Conservation (phyloP, 257 asterid genomes). For the Solanum bukasovii region DNA sequence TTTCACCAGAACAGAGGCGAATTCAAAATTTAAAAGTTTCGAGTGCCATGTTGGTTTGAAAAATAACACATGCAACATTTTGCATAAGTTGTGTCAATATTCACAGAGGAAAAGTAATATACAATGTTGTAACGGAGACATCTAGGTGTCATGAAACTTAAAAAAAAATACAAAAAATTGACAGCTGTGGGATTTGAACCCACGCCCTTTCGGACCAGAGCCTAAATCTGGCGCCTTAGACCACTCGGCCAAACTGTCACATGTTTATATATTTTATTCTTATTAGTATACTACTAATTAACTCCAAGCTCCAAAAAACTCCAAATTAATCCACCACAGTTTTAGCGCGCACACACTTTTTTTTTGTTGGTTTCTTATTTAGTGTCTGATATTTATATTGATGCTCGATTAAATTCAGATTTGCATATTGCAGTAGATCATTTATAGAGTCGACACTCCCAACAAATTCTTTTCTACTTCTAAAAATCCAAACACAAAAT, state of each 20-base stretch:
- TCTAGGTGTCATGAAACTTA: neutral
- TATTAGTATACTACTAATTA: fast-evolving
- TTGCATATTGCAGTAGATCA: neutral
- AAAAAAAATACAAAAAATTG: neutral
- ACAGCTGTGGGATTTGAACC: constrained; percentile 99
- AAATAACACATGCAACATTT: neutral
- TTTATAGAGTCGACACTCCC: neutral
- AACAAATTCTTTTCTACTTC: neutral
- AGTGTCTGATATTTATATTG: neutral
- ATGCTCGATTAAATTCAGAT: neutral
- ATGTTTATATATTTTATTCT: fast-evolving
- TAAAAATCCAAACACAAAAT: neutral
- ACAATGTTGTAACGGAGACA: neutral
- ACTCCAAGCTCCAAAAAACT: neutral
- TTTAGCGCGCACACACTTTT: neutral
- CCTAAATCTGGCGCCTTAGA: constrained; percentile 99
- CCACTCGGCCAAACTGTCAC: constrained; percentile 99
- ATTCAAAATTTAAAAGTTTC: neutral
- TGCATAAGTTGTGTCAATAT: neutral
- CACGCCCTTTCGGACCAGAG: constrained; percentile 99
- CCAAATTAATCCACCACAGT: neutral
- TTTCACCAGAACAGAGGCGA: fast-evolving
- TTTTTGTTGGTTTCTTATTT: neutral
- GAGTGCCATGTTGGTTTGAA: neutral
- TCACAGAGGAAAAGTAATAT: neutral